Conservation (phyloP, 495 filamentous ascomycete genomes). For the Talaromyces borbonicus region DNA sequence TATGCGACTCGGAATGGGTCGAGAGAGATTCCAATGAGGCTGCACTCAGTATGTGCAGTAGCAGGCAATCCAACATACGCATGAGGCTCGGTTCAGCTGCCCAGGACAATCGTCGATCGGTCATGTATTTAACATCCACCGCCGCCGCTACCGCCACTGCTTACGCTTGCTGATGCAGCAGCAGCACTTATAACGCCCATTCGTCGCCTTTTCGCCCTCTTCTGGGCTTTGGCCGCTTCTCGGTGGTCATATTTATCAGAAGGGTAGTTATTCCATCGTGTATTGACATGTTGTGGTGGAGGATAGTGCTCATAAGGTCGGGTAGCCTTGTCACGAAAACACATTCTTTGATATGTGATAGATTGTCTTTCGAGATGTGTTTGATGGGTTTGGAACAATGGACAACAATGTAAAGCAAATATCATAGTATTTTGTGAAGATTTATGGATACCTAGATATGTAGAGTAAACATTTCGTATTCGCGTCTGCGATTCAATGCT, state of each 20-base stretch:
- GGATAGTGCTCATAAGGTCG: neutral
- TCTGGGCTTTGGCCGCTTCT: neutral
- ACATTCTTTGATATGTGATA: neutral
- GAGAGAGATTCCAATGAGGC: too few relatives aligned
- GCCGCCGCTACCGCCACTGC: neutral
- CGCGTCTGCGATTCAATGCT: too few relatives aligned
- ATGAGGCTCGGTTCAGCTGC: too few relatives aligned
- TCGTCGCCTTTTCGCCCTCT: neutral
- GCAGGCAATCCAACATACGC: too few relatives aligned
- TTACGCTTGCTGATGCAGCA: neutral
- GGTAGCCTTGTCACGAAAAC: neutral
- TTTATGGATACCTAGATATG: too few relatives aligned
- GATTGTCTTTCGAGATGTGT: neutral
- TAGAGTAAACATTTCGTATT: too few relatives aligned
- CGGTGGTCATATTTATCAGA: neutral
- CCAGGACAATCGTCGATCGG: too few relatives aligned
- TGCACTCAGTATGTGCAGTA: too few relatives aligned
- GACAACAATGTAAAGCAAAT: neutral
- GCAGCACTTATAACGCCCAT: neutral
- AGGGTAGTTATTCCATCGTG: neutral
- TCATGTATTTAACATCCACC: conserved; percentile 1
- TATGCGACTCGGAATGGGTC: too few relatives aligned
- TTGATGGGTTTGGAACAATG: neutral
- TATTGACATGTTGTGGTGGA: neutral
- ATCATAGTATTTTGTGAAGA: too few relatives aligned